Evolutionary conservation across 1,284 basidiomycete species (phyloP).

Genomic region (Somion occarium): DNA sequence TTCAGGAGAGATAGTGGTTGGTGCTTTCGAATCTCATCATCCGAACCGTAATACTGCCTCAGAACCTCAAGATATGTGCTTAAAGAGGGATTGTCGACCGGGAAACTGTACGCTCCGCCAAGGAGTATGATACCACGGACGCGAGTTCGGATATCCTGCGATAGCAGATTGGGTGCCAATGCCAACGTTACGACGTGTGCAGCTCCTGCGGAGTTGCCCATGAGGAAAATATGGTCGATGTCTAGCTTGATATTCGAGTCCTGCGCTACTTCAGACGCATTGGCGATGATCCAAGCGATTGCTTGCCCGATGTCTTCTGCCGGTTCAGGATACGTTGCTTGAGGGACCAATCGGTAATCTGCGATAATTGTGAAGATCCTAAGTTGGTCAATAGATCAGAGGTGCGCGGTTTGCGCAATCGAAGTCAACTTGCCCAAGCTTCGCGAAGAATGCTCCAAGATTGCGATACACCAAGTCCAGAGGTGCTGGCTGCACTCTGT

Average conservation of each 20-base stretch:
- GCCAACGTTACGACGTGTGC: conserved; percentile 41
- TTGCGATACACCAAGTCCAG: conserved; percentile 48
- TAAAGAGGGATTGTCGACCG: conserved; percentile 17
- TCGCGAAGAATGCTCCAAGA: conserved; percentile 54
- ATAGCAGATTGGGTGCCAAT: conserved; percentile 35
- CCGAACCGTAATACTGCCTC: conserved; percentile 42
- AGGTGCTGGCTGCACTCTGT: conserved; percentile 39
- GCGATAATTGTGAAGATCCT: conserved; percentile 53
- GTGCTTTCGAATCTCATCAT: conserved; percentile 34
- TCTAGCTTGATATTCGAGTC: conserved; percentile 20
- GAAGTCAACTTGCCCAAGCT: conserved; percentile 35
- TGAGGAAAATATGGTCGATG: conserved; percentile 38
- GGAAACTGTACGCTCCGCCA: conserved; percentile 40
- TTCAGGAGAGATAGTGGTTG: conserved; percentile 37
- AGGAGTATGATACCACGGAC: conserved; percentile 43
- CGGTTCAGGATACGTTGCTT: conserved; percentile 44
- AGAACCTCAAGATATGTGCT: conserved; percentile 14
- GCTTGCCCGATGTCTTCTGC: conserved; percentile 56
- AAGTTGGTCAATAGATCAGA: background rate
- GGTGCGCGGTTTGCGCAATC: background rate
- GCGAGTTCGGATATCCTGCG: conserved; percentile 29
- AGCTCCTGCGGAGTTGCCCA: conserved; percentile 59
- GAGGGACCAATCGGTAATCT: conserved; percentile 58
- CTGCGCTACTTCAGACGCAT: conserved; percentile 21
- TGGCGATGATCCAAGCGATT: conserved; percentile 43